Conservation (phyloP, 208 protist genomes). For the Trypanosoma platydactyli region DNA sequence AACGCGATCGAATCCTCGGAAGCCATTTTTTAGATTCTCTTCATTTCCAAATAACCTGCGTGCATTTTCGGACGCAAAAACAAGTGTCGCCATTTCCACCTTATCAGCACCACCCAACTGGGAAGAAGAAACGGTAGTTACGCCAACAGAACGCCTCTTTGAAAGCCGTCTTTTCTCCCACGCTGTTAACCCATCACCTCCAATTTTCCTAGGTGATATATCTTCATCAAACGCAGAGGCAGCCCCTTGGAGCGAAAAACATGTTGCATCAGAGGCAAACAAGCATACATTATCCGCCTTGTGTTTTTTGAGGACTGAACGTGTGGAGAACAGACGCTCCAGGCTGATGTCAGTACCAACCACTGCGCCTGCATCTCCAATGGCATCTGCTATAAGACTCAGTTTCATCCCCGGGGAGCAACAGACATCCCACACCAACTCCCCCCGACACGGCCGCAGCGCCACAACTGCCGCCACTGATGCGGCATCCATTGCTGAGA, state of each 20-base stretch:
- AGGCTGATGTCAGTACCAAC: constrained; percentile 77
- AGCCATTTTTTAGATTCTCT: not conserved
- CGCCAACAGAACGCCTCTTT: not conserved
- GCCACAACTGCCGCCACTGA: constrained; percentile 83
- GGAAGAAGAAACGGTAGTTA: not conserved
- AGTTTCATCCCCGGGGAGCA: constrained; percentile 90
- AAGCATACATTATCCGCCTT: constrained; percentile 33
- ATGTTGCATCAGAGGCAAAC: constrained; percentile 53
- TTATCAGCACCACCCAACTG: not conserved
- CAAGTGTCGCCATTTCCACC: constrained; percentile 1
- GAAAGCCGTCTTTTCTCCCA: constrained; percentile 33
- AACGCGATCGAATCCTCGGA: constrained; percentile 68
- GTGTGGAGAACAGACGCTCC: constrained; percentile 52
- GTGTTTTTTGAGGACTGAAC: constrained; percentile 51
- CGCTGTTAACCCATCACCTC: constrained; percentile 20
- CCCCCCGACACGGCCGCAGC: constrained; percentile 49
- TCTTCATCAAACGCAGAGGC: constrained; percentile 23
- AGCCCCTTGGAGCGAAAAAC: constrained; percentile 20
- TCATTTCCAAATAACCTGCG: not conserved
- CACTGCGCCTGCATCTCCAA: constrained; percentile 41
- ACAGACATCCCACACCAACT: constrained; percentile 83
- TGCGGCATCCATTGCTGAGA: constrained; percentile 85
- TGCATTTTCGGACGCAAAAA: constrained; percentile 11
- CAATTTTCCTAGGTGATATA: not conserved
- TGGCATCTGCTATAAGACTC: constrained; percentile 56